phyloP scores from a whole-genome alignment of 495 filamentous ascomycete genomes.

The Cercophora scortea region DNA sequence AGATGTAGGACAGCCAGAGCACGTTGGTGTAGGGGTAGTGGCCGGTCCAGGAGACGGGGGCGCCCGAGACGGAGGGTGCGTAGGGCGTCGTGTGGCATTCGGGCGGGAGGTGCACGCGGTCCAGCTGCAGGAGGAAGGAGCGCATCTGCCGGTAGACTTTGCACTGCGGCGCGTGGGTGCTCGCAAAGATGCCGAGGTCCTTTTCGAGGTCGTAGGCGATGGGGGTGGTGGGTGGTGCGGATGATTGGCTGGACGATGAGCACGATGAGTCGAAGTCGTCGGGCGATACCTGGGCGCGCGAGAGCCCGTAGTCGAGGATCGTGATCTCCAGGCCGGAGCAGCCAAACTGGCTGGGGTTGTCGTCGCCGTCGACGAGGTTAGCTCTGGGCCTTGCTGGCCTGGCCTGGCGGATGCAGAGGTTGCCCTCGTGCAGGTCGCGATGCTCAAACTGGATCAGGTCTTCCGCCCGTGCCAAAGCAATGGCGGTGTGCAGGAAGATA shows the following conservation, averaged over 20 bases:
- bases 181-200: conserved; percentile 44
- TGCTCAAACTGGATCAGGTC: conserved; percentile 73
- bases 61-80: conserved; percentile 19
- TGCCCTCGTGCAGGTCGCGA: conserved; percentile 81
- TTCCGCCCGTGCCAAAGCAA: conserved; percentile 72
- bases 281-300: conserved; percentile 39
- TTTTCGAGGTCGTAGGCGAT: conserved; percentile 45
- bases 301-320: conserved; percentile 86
- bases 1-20: conserved; percentile 46
- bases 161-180: conserved; percentile 39
- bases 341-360: conserved; percentile 45
- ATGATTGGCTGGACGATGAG: neutral
- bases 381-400: conserved; percentile 26
- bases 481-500: conserved; percentile 73
- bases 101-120: conserved; percentile 22
- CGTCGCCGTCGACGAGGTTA: conserved; percentile 7
- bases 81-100: conserved; percentile 28
- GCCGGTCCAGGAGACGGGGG: conserved; percentile 29
- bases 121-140: conserved; percentile 28
- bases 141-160: conserved; percentile 45
- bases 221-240: neutral
- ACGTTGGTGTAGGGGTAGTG: conserved; percentile 46
- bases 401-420: conserved; percentile 63
- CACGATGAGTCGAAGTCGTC: conserved; percentile 11
- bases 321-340: conserved; percentile 67